Evolutionary conservation across 164 flowering plant genomes (phyloP).

Genomic region (Macadamia tetraphylla): DNA sequence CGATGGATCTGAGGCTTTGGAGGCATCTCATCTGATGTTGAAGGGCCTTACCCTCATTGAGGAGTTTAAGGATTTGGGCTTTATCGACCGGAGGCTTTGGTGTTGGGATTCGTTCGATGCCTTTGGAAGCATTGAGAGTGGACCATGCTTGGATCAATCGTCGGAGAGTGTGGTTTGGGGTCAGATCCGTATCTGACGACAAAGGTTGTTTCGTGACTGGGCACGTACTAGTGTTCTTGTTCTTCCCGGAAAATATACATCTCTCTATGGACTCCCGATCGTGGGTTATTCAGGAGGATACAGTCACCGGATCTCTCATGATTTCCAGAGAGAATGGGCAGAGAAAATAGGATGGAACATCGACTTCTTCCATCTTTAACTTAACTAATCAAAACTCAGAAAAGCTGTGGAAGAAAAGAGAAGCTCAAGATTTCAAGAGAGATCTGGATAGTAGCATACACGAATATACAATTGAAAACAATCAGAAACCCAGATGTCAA

Average conservation of each 20-base stretch:
- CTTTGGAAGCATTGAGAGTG: slow-evolving; percentile 43
- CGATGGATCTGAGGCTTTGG: slow-evolving; percentile 33
- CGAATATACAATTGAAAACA: too few relatives aligned
- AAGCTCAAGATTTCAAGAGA: too few relatives aligned
- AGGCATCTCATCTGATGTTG: slow-evolving; percentile 31
- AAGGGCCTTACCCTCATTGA: slow-evolving; percentile 31
- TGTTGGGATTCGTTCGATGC: slow-evolving; percentile 60
- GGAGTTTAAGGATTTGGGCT: slow-evolving; percentile 34
- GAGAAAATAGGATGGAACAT: slow-evolving; percentile 60
- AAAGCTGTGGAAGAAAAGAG: background rate
- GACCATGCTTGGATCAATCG: slow-evolving; percentile 84
- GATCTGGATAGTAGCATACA: too few relatives aligned
- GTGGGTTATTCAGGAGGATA: slow-evolving; percentile 74
- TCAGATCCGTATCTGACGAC: slow-evolving; percentile 28
- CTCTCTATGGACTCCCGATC: slow-evolving; percentile 65
- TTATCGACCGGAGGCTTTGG: slow-evolving; percentile 51
- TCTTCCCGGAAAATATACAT: slow-evolving; percentile 55
- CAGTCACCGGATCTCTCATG: slow-evolving; percentile 81
- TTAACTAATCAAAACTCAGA: background rate
- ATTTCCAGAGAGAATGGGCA: slow-evolving; percentile 81
- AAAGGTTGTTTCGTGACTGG: slow-evolving; percentile 61
- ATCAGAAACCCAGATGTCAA: too few relatives aligned
- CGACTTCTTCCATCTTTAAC: slow-evolving; percentile 38
- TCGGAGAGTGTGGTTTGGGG: slow-evolving; percentile 78
- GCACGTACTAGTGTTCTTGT: slow-evolving; percentile 27